phyloP scores from a whole-genome alignment of 176 grass and related monocot species.

The Urochloa ruziziensis region DNA sequence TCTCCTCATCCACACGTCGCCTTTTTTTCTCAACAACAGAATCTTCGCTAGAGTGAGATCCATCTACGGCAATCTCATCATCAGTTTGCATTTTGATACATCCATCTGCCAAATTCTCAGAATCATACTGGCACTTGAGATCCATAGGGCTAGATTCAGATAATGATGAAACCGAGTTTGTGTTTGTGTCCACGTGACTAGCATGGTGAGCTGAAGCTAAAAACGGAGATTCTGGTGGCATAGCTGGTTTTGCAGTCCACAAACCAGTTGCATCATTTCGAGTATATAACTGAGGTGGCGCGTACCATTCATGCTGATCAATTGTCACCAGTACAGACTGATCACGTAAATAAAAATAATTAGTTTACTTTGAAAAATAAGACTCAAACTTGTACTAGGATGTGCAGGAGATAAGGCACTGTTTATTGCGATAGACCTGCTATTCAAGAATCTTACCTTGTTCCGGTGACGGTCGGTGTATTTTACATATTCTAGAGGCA shows the following conservation, averaged over 20 bases:
- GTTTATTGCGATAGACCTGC: background rate
- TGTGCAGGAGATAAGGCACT: background rate
- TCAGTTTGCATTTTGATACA: conserved; percentile 85
- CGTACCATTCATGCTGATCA: conserved; percentile 95
- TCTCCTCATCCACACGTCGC: conserved; percentile 64
- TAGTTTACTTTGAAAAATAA: conserved; percentile 17
- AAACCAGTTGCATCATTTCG: conserved; percentile 77
- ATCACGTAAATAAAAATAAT: conserved; percentile 15
- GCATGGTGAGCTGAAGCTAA: conserved; percentile 46
- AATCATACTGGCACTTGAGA: conserved; percentile 60
- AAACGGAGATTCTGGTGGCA: conserved; percentile 50
- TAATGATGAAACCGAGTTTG: conserved; percentile 42
- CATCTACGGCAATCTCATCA: conserved; percentile 61
- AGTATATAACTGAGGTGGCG: conserved; percentile 77
- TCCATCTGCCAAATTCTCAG: conserved; percentile 62
- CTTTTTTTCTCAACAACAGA: conserved; percentile 75
- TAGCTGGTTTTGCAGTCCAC: conserved; percentile 75
- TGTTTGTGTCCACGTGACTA: conserved; percentile 38
- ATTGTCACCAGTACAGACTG: conserved; percentile 96
- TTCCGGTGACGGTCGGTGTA: conserved; percentile 91
- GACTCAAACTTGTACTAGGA: conserved; percentile 7
- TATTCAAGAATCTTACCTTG: conserved; percentile 53
- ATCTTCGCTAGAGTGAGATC: conserved; percentile 54
- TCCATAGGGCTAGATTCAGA: conserved; percentile 65
- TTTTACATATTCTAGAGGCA: conserved; percentile 95